phyloP scores from a whole-genome alignment of 2,329 filamentous ascomycete species.

The Fusarium oligoseptatum region DNA sequence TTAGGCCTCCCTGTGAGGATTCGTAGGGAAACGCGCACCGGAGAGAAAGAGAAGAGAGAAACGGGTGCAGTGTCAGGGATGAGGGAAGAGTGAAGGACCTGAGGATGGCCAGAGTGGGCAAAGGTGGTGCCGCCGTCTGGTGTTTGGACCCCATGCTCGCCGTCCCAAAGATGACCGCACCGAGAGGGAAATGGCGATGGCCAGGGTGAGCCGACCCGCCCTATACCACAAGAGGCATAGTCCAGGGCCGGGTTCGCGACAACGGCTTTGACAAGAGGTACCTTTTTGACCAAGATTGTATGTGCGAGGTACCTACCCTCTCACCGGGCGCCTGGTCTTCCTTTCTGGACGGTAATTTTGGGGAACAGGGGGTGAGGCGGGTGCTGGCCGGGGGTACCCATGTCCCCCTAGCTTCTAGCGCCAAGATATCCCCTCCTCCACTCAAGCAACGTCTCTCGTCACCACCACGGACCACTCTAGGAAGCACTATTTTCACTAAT shows the following conservation, averaged over 20 bases:
- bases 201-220: conserved; percentile 34
- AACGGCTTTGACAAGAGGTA: conserved; percentile 30
- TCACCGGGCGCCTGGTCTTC: conserved; percentile 29
- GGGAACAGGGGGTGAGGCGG: conserved; percentile 45
- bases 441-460: conserved; percentile 22
- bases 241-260: conserved; percentile 28
- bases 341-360: conserved; percentile 45
- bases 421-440: conserved; percentile 29
- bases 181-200: conserved; percentile 43
- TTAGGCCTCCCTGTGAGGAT: neutral
- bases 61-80: conserved; percentile 25
- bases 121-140: conserved; percentile 39
- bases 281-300: conserved; percentile 4
- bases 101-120: conserved; percentile 39
- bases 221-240: conserved; percentile 26
- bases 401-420: conserved; percentile 29
- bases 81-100: conserved; percentile 30
- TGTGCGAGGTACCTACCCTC: conserved; percentile 29
- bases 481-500: conserved; percentile 15
- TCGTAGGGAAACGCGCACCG: conserved; percentile 10
- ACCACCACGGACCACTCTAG: conserved; percentile 8
- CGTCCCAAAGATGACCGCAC: conserved; percentile 32
- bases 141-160: conserved; percentile 44
- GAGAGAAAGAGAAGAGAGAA: conserved; percentile 17
- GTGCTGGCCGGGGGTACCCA: conserved; percentile 31